phyloP scores from a whole-genome alignment of 2,329 filamentous ascomycete species.

The Zasmidium citrigriseum region DNA sequence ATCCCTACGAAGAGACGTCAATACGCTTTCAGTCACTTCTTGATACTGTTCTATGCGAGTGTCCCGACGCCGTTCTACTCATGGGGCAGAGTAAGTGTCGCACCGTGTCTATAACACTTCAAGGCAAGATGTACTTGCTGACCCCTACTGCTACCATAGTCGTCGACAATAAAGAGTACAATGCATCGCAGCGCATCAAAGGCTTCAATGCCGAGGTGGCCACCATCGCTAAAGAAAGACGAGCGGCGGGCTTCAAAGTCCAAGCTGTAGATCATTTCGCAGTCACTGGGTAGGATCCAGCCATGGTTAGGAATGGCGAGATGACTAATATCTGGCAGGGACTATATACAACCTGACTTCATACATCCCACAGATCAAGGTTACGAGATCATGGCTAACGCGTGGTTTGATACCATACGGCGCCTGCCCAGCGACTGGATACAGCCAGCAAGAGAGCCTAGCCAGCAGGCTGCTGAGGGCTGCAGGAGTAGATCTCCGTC shows the following conservation, averaged over 20 bases:
- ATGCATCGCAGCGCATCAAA: constrained; percentile 17
- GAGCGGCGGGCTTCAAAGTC: constrained; percentile 28
- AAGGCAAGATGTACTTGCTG: no score
- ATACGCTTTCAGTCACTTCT: constrained; percentile 36
- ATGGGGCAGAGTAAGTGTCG: constrained; percentile 42
- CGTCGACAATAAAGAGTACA: constrained; percentile 25
- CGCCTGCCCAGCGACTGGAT: constrained; percentile 9
- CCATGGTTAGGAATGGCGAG: background rate
- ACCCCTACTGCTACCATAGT: no score
- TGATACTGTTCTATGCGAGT: constrained; percentile 33
- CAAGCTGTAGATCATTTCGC: constrained; percentile 28
- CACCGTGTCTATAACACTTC: no score
- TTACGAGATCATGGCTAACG: constrained; percentile 12
- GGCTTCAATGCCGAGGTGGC: constrained; percentile 31
- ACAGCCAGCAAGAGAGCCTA: constrained; percentile 1
- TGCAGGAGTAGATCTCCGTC: background rate
- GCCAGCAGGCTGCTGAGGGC: background rate
- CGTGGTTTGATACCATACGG: constrained; percentile 11
- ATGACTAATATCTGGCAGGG: background rate
- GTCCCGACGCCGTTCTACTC: constrained; percentile 37
- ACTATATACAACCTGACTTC: background rate
- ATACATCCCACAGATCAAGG: constrained; percentile 6
- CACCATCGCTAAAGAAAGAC: constrained; percentile 22
- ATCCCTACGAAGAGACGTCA: constrained; percentile 33
- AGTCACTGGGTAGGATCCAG: constrained; percentile 3